Base-by-base conservation (phyloP, 176 grass and related monocot genomes). In the Chloris gayana region DNA sequence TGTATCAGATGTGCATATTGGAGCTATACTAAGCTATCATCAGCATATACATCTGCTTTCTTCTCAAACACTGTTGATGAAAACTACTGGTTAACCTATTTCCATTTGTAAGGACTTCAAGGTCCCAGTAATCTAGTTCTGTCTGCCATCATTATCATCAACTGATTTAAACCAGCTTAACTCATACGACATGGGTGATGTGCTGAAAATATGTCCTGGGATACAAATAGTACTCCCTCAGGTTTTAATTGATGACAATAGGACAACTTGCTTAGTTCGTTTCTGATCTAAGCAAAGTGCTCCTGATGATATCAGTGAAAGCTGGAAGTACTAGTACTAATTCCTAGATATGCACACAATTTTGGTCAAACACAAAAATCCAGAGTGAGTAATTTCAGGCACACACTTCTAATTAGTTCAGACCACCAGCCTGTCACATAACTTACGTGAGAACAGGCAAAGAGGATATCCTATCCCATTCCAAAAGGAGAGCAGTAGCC, bases 401-500 rank as follows among this genome's bases (percentile, higher is more conserved):
- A 67, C 44, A 67, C 76, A 37, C 61, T 42, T 69, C 24, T 4
- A 71, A 24, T 44, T 61, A 61, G 53, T 35, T 54, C 63, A 78
- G 42, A 65, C 44, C 64, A 31, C 29, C 34, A 80, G 14, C 18
- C 25, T 27, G 30, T 61, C 67, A 60, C 29, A 81, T 72, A 53
- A 19, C 19, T 72, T 30, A 19, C 19, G 15, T 60, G 61, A 66
- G 37, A 71, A 73, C 37, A 46, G 14, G 29, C 19, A 14, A 64
- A 72, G 50, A 84, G 67, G 81, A 66, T 68, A 68, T 64, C 30
- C 41, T 7, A 74, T 74, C 70, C 69, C 57, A 82, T 82, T 82
- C 70, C 70, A 53, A 63, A 73, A 73, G 69, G 80, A 82, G 70
- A 39, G 41, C 30, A 74, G 70, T 82, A 53, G 41, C 70, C 30